Evolutionary conservation across 108 stramenopile species (phyloP).

Genomic region (Parmales sp.): DNA sequence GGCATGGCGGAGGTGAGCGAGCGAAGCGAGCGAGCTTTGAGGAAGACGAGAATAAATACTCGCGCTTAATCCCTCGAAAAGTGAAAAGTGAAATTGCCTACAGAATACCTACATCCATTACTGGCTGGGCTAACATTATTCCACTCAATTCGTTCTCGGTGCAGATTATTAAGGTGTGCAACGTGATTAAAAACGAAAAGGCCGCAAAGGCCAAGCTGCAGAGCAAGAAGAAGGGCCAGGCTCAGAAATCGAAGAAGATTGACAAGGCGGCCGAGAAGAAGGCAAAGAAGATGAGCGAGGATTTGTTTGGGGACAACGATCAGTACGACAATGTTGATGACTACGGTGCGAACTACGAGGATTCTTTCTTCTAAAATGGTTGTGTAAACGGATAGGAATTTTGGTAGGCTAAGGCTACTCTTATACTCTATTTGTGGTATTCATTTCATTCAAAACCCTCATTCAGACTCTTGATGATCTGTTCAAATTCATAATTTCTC

Average conservation of each 20-base stretch:
- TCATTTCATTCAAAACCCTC: too few relatives aligned
- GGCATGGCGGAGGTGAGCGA: slow-evolving; percentile 71
- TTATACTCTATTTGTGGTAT: too few relatives aligned
- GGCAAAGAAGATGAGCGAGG: slow-evolving; percentile 54
- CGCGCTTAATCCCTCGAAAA: too few relatives aligned
- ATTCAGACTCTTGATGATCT: neutral
- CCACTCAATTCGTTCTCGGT: too few relatives aligned
- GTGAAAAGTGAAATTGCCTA: too few relatives aligned
- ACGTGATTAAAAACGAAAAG: slow-evolving; percentile 85
- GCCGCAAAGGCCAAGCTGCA: slow-evolving; percentile 65
- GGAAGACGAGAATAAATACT: too few relatives aligned
- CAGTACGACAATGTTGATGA: slow-evolving; percentile 72
- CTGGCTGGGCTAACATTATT: too few relatives aligned
- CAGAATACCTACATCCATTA: too few relatives aligned
- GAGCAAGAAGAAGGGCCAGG: slow-evolving; percentile 78
- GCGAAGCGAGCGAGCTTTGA: too few relatives aligned
- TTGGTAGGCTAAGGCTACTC: neutral
- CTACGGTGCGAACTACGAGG: slow-evolving; percentile 69
- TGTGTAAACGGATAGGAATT: neutral
- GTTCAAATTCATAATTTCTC: too few relatives aligned
- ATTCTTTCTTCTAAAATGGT: slow-evolving; percentile 78
- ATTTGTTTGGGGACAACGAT: slow-evolving; percentile 76
- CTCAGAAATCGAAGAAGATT: slow-evolving; percentile 71
- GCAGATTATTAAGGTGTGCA: slow-evolving; percentile 77
- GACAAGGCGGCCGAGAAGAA: slow-evolving; percentile 69